These are phyloP conservation scores for Pyrrhoderma lamaoense DNA, from an alignment of 1,284 basidiomycete genomes.

Conservation along the genomic window DNA sequence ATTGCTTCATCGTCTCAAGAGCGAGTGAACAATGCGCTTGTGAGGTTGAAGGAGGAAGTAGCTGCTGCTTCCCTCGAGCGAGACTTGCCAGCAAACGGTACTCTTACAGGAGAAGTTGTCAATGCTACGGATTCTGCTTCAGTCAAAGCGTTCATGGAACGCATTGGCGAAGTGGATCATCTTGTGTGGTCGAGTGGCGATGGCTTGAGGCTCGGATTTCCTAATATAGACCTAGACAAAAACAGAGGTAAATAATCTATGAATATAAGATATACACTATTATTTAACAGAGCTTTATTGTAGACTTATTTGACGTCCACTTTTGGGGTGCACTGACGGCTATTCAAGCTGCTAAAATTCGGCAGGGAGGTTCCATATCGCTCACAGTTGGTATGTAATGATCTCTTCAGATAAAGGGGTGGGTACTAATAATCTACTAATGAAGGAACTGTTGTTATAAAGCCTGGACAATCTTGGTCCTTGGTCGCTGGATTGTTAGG, in stretches of 20 bases:
- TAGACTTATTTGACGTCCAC: conserved; percentile 20
- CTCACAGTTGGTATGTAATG: conserved; percentile 18
- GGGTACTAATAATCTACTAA: too few relatives aligned
- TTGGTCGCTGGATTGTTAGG: conserved; percentile 20
- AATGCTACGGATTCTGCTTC: conserved; percentile 11
- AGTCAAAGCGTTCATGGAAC: conserved; percentile 17
- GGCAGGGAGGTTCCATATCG: conserved; percentile 18
- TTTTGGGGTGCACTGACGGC: conserved; percentile 22
- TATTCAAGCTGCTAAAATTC: conserved; percentile 19
- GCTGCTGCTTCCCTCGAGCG: not conserved
- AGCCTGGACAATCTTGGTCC: conserved; percentile 18
- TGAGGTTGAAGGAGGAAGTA: conserved; percentile 7
- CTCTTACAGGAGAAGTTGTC: conserved; percentile 15
- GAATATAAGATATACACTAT: not conserved
- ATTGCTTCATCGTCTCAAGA: conserved; percentile 14
- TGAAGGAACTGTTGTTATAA: conserved; percentile 17
- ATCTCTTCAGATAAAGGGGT: too few relatives aligned
- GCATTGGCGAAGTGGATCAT: conserved; percentile 21
- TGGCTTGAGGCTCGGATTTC: conserved; percentile 11
- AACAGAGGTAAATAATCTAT: conserved; percentile 11
- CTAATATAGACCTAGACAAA: conserved; percentile 16
- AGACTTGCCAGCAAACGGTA: conserved; percentile 4
- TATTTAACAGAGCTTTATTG: too few relatives aligned
- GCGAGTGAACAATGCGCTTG: conserved; percentile 8
- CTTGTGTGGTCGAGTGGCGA: conserved; percentile 22